A percentile compares a stretch with the other conserved stretches of the same genome.
Evolutionary conservation across 495 filamentous ascomycete species (phyloP).

Genomic region (Chaetomium fimeti): DNA sequence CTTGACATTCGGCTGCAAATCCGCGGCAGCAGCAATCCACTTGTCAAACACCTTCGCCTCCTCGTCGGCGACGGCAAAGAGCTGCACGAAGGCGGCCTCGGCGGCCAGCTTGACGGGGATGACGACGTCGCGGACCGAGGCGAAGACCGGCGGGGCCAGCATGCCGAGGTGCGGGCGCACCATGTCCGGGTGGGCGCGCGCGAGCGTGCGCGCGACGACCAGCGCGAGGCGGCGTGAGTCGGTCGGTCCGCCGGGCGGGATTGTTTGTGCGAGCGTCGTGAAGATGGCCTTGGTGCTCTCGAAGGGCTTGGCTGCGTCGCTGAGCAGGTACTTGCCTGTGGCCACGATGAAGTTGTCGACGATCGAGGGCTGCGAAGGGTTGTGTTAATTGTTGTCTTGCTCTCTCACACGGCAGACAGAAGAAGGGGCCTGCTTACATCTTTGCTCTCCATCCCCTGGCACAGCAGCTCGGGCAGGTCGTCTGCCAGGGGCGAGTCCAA

Average conservation of each 20-base stretch:
- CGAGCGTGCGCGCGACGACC: constrained; percentile 84
- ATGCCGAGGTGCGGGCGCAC: constrained; percentile 73
- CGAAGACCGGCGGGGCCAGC: constrained; percentile 81
- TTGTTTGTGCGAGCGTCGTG: constrained; percentile 67
- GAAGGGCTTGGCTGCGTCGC: constrained; percentile 57
- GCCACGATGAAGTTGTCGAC: constrained; percentile 89
- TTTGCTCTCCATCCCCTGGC: constrained; percentile 72
- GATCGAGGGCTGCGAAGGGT: constrained; percentile 62
- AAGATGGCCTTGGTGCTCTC: constrained; percentile 78
- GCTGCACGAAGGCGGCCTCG: constrained; percentile 88
- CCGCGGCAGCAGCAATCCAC: constrained; percentile 62
- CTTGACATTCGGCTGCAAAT: constrained; percentile 67
- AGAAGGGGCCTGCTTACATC: constrained; percentile 53
- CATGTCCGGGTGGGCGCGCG: constrained; percentile 70
- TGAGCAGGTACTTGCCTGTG: constrained; percentile 89
- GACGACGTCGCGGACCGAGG: constrained; percentile 85
- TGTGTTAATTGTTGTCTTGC: constrained; percentile 1
- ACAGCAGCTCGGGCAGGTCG: constrained; percentile 71
- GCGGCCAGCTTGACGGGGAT: constrained; percentile 95
- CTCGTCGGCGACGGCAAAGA: constrained; percentile 88
- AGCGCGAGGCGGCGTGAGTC: constrained; percentile 85
- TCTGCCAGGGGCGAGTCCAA: constrained; percentile 61
- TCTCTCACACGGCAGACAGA: background rate
- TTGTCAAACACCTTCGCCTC: constrained; percentile 88
- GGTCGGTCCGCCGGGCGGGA: constrained; percentile 69